Evolutionary conservation across 768 basidiomycete genomes (phyloP).

Genomic region (Boletus reticuloceps): DNA sequence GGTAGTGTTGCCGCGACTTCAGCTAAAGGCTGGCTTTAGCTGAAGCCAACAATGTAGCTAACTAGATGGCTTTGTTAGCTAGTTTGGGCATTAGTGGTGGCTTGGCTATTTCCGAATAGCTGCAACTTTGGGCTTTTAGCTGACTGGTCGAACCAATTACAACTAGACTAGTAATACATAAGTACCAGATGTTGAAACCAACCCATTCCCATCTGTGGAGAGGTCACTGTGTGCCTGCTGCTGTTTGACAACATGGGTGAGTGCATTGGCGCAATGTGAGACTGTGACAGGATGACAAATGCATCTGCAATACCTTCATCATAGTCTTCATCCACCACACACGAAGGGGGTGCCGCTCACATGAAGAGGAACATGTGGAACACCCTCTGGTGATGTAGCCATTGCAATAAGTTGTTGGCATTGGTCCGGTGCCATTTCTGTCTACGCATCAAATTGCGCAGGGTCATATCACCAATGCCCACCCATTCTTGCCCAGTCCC

Average conservation of each 20-base stretch:
- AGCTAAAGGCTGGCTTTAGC: too few relatives aligned
- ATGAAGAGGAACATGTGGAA: conserved; percentile 29
- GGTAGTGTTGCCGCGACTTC: too few relatives aligned
- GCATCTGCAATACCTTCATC: conserved; percentile 88
- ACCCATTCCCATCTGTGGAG: conserved; percentile 48
- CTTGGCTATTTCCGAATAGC: too few relatives aligned
- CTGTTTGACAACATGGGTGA: conserved; percentile 60
- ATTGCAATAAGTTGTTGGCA: conserved; percentile 38
- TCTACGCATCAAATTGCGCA: conserved; percentile 44
- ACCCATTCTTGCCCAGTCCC: conserved; percentile 41
- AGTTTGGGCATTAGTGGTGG: too few relatives aligned
- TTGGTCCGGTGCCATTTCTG: conserved; percentile 31
- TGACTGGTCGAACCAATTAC: too few relatives aligned
- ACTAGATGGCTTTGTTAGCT: too few relatives aligned
- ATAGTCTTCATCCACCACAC: conserved; percentile 88
- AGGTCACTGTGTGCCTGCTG: conserved; percentile 49
- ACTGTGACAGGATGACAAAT: conserved; percentile 65
- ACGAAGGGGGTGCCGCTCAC: conserved; percentile 41
- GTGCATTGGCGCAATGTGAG: conserved; percentile 35
- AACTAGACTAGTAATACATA: too few relatives aligned
- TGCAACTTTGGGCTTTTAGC: too few relatives aligned
- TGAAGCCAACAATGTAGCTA: too few relatives aligned
- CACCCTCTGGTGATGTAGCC: conserved; percentile 46
- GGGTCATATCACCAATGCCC: conserved; percentile 67
- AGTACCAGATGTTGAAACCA: conserved; percentile 63